These are phyloP conservation scores for Tuber aestivum DNA, from an alignment of 495 filamentous ascomycete species.

Conservation along the genomic window DNA sequence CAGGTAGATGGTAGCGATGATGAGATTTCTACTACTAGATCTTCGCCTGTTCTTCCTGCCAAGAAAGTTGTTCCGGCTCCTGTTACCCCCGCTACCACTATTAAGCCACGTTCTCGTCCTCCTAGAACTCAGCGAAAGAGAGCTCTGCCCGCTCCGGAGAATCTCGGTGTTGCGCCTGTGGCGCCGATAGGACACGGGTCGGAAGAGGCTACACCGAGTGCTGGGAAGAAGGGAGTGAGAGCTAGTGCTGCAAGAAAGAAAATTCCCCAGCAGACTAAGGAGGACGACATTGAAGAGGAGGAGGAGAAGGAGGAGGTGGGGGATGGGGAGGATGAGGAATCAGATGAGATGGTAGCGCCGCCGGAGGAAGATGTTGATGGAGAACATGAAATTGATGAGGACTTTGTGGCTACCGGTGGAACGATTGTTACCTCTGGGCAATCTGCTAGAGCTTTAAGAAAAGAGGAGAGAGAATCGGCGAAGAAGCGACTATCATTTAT, in stretches of 20 bases:
- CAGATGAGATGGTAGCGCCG: not conserved
- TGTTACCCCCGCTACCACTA: slow-evolving; percentile 24
- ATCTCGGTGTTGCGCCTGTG: slow-evolving; percentile 16
- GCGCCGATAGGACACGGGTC: slow-evolving; percentile 6
- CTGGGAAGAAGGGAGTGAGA: slow-evolving; percentile 14
- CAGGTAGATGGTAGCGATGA: slow-evolving; percentile 8
- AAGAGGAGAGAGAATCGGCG: slow-evolving; percentile 14
- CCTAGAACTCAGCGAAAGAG: slow-evolving; percentile 28
- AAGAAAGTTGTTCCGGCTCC: slow-evolving; percentile 15
- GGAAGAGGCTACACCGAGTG: slow-evolving; percentile 28
- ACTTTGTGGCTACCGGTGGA: slow-evolving; percentile 23
- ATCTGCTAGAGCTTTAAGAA: slow-evolving; percentile 5
- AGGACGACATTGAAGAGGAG: slow-evolving; percentile 32
- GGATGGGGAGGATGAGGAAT: not conserved
- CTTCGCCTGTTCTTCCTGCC: slow-evolving; percentile 24
- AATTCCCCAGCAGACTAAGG: not conserved
- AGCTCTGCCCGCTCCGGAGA: slow-evolving; percentile 14
- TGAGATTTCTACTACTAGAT: slow-evolving; percentile 25
- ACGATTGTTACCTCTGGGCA: slow-evolving; percentile 11
- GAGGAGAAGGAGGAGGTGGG: not conserved
- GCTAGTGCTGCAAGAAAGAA: slow-evolving; percentile 22
- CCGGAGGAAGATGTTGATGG: slow-evolving; percentile 18
- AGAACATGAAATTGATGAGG: slow-evolving; percentile 22
- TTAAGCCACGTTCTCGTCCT: slow-evolving; percentile 27
- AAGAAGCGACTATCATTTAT: slow-evolving; percentile 21